These are phyloP conservation scores for Avena eriantha DNA, from an alignment of 176 grass and related monocot species.

Conservation along the genomic window DNA sequence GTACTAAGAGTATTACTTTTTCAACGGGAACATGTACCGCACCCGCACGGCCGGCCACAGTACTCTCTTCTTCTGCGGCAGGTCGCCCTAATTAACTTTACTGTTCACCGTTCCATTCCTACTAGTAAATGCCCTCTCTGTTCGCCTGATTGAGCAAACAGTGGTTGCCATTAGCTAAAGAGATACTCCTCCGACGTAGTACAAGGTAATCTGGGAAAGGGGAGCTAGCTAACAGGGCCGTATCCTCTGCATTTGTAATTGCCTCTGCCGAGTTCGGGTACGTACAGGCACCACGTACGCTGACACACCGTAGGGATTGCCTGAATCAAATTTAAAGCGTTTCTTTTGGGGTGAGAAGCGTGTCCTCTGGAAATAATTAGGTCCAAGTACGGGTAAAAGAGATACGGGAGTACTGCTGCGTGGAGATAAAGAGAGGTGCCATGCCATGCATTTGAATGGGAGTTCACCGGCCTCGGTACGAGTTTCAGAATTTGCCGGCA, in stretches of 20 bases:
- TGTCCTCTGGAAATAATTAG: neutral
- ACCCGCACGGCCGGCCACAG: too few species aligned
- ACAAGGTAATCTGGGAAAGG: neutral
- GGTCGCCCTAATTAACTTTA: too few species aligned
- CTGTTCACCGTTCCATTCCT: too few species aligned
- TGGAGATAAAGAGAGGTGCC: neutral
- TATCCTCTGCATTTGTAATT: neutral
- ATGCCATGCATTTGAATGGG: slow-evolving; percentile 4
- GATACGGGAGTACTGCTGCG: neutral
- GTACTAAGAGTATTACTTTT: too few species aligned
- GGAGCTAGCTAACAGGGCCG: neutral
- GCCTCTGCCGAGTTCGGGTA: too few species aligned
- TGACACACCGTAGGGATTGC: neutral
- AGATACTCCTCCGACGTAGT: neutral
- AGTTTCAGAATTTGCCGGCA: neutral
- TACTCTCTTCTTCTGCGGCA: too few species aligned
- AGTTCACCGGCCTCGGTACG: neutral
- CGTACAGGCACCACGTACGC: neutral
- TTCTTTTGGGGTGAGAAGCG: neutral
- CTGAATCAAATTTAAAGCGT: neutral
- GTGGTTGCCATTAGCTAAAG: too few species aligned
- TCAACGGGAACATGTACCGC: too few species aligned
- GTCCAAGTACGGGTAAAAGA: neutral
- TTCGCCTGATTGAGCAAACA: too few species aligned
- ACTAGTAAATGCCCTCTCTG: too few species aligned